Evolutionary conservation across 208 protist genomes (phyloP), one percentile per base, ranked within the genome.

Genomic region (Acanthamoeba rhysodes): DNA sequence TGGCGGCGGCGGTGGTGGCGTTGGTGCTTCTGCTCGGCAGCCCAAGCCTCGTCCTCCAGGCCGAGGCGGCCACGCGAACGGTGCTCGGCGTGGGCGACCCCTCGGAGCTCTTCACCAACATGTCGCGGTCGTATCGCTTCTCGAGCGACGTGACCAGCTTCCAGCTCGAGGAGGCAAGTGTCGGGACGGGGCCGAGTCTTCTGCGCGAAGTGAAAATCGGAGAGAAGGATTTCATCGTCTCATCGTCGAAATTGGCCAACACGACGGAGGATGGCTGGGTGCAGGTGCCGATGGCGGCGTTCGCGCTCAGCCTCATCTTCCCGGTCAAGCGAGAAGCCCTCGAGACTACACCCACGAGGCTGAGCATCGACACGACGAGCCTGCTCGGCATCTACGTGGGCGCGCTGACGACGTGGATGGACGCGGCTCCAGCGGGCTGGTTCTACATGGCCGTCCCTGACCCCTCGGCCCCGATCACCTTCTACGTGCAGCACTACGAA

Each of bases 251-350:
- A 22, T 2, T 14, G 0, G 72, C 34, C 32, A 27, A 37, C 16
- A 5, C 18, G 10, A 29, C 29, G 29, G 34, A 80, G 16, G 32
- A 34, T 48, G 45, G 45, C 2, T 80, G 72, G 72, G 72, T 80
- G 72, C 72, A 80, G 72, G 72, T 80, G 29, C 72, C 72, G 10
- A 24, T 80, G 72, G 72, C 20, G 34, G 29, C 37, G 20, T 80
- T 80, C 32, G 24, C 72, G 29, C 16, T 80, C 16, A 27, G 20
- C 32, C 29, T 80, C 8, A 70, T 70, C 72, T 48, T 50, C 72
- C 37, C 72, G 10, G 72, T 80, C 22, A 59, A 16, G 20, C 20
- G 18, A 22, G 55, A 16, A 22, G 55, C 55, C 55, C 20, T 59
- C 50, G 12, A 55, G 50, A 55, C 50, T 55, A 55, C 12, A 55